Percentiles rank a stretch among this genome's conserved stretches.
Evolutionary conservation across 2,329 filamentous ascomycete genomes (phyloP).

Genomic region (Fusarium algeriense): DNA sequence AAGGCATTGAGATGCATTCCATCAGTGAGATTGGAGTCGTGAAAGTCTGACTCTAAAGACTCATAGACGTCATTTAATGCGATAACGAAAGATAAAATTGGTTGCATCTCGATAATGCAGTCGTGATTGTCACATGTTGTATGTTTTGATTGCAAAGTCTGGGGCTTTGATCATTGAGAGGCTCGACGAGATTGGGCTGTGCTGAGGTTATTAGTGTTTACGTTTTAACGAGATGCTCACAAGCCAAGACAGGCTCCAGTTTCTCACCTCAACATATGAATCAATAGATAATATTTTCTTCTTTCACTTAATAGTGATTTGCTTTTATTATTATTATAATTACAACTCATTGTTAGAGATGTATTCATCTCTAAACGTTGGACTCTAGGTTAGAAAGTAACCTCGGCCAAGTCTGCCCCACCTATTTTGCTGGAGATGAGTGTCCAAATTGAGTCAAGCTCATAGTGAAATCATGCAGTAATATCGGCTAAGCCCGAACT

Average conservation of each 20-base stretch:
- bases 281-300: too few relatives aligned
- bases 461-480: neutral
- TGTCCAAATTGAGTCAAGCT: neutral
- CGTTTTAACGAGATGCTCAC: neutral
- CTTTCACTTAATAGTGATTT: too few relatives aligned
- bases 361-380: neutral
- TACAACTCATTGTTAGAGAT: fast-evolving
- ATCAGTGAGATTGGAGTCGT: fast-evolving
- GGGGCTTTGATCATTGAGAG: neutral
- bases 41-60: neutral
- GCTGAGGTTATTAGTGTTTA: neutral
- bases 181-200: fast-evolving
- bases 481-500: slow-evolving; percentile 7
- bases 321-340: too few relatives aligned
- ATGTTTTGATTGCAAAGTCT: neutral
- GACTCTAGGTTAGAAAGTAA: neutral
- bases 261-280: neutral
- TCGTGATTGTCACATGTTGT: neutral
- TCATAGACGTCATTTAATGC: neutral
- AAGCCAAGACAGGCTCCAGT: neutral
- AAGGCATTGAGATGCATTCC: neutral
- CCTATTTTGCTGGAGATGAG: neutral
- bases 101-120: neutral
- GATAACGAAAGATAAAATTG: neutral
- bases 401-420: neutral